Base-by-base conservation (phyloP, 495 filamentous ascomycete genomes). In the Hyaloscypha bicolor region DNA sequence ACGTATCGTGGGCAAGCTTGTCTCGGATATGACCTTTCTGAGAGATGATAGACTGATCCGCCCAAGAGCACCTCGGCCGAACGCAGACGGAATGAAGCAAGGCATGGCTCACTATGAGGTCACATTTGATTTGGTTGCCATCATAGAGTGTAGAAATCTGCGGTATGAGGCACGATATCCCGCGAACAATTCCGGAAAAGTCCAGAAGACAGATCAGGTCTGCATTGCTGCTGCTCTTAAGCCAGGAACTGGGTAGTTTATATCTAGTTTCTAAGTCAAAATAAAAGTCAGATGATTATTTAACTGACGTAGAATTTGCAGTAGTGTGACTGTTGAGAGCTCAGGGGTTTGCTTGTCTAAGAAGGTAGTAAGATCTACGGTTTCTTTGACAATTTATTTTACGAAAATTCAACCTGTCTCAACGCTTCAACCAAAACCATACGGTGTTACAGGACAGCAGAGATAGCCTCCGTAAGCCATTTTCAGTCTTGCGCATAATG, bases 1-100 rank as follows among this genome's bases (percentile, higher is more conserved):
- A 64, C 45, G 52, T 14, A 57, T 31, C 33, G 65, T 53, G 4
- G 48, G 6, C 32, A 68, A 25, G 25, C 25, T 68, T 31, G 60
- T 33, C 2, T 58, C 60, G 0, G 60, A 68, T 52, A 45, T 68
- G 52, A 63, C 65, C 8, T 62, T 63, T 14, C 5, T 90, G 87
- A 48, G 37, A 12, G 55, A 65, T 6, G 19, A 55, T 2, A 22
- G 19, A 3, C 8, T 48, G n/a, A 51, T 66, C 16, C 16, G 35
- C 4, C 55, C 45, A 6, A 21, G 25, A 4, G 6, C 25, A 1
- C 25, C 25, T 25, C 25, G 11, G 29, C 56, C 56, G 1, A 1
- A 32, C 5, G 14, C 25, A 19, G 63, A 55, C 21, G 31, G 8
- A 22, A 16, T 3, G n/a, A 12, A 35, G 39, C 39, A 22, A 51